Conservation (phyloP, 1,284 basidiomycete genomes). For the Meira nashicola region DNA sequence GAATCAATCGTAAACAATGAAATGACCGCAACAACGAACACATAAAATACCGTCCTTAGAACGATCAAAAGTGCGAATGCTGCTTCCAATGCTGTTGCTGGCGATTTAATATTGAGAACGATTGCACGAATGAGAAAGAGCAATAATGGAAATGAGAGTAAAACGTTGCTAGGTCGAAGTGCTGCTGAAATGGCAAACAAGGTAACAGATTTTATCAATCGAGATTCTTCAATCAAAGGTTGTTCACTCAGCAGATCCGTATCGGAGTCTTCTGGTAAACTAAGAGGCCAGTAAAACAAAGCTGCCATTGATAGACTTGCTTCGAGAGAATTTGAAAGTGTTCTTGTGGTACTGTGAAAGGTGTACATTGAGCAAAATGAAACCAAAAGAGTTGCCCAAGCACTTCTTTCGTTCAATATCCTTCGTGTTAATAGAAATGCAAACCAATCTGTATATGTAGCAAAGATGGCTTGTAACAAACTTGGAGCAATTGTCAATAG, state of each 20-base stretch:
- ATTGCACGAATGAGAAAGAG: constrained; percentile 1
- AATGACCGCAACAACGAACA: background rate
- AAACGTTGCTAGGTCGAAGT: constrained; percentile 3
- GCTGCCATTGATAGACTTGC: constrained; percentile 77
- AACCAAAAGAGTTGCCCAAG: constrained; percentile 63
- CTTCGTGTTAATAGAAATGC: constrained; percentile 64
- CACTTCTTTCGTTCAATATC: constrained; percentile 63
- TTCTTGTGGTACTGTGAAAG: constrained; percentile 74
- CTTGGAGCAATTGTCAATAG: constrained; percentile 62
- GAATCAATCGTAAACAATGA: constrained; percentile 60
- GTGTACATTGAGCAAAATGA: constrained; percentile 69
- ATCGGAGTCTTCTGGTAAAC: constrained; percentile 6
- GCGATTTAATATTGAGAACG: background rate
- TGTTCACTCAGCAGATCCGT: background rate
- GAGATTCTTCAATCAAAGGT: background rate
- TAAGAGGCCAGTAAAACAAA: constrained; percentile 66
- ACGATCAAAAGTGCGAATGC: constrained; percentile 1
- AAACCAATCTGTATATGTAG: constrained; percentile 74
- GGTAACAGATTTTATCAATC: background rate
- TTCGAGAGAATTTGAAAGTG: constrained; percentile 88
- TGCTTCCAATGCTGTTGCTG: constrained; percentile 7
- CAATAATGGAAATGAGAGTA: constrained; percentile 2
- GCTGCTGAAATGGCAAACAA: background rate
- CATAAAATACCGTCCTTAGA: background rate
- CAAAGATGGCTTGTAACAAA: constrained; percentile 72